Evolutionary conservation across 768 basidiomycete genomes (phyloP).

Genomic region (Suillus lakei): DNA sequence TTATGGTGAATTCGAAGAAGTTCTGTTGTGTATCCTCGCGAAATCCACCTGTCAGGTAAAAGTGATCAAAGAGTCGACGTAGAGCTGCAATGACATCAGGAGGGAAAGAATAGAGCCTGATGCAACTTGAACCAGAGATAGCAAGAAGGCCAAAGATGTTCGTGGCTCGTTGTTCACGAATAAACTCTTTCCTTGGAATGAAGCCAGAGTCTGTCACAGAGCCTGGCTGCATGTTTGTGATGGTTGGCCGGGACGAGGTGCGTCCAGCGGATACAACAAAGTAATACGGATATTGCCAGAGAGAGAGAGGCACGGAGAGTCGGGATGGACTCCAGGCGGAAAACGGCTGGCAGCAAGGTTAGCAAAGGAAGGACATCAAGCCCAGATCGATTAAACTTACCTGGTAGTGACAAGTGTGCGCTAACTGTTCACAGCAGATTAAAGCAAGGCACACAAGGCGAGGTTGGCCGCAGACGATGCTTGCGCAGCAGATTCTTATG

Average conservation of each 20-base stretch:
- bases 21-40: slow-evolving; percentile 62
- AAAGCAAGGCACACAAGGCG: slow-evolving; percentile 10
- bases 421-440: slow-evolving; percentile 5
- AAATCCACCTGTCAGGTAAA: slow-evolving; percentile 45
- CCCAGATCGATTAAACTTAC: slow-evolving; percentile 8
- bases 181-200: slow-evolving; percentile 74
- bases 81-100: slow-evolving; percentile 54
- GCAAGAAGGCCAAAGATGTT: slow-evolving; percentile 74
- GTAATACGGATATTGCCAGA: slow-evolving; percentile 30
- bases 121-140: slow-evolving; percentile 63
- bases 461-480: slow-evolving; percentile 6
- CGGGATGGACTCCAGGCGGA: slow-evolving; percentile 43
- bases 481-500: slow-evolving; percentile 4
- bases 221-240: slow-evolving; percentile 36
- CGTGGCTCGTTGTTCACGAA: slow-evolving; percentile 56
- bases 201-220: slow-evolving; percentile 53
- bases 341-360: slow-evolving; percentile 38
- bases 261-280: slow-evolving; percentile 25
- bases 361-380: slow-evolving; percentile 2
- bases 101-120: slow-evolving; percentile 75
- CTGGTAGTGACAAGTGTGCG: not conserved
- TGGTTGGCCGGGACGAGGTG: slow-evolving; percentile 28
- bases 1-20: slow-evolving; percentile 68
- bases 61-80: slow-evolving; percentile 58
- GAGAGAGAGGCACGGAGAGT: slow-evolving; percentile 15